Evolutionary conservation across 2,329 filamentous ascomycete species (phyloP).

Genomic region (Xylaria sp.): DNA sequence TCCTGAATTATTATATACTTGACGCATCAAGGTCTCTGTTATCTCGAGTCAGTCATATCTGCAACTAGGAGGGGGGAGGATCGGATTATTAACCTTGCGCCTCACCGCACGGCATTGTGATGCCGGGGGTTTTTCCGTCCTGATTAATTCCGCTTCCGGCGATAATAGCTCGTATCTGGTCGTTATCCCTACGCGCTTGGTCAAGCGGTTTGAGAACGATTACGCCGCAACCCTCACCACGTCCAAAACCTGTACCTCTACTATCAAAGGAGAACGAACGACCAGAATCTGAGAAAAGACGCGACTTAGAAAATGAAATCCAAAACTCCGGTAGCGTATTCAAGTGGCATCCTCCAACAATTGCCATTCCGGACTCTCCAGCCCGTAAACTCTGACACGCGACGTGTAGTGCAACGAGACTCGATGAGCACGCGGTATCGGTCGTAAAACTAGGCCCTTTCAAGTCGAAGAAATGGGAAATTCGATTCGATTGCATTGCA

Average conservation of each 20-base stretch:
- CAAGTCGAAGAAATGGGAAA: conserved; percentile 62
- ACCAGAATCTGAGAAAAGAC: conserved; percentile 57
- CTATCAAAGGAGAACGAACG: conserved; percentile 58
- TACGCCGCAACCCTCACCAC: conserved; percentile 63
- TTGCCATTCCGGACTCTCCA: conserved; percentile 52
- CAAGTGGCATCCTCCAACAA: conserved; percentile 55
- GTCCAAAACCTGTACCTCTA: conserved; percentile 62
- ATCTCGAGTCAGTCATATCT: conserved; percentile 23
- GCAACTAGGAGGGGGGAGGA: background rate
- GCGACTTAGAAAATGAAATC: conserved; percentile 52
- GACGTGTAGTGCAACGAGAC: conserved; percentile 55
- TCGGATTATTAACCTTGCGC: conserved; percentile 49
- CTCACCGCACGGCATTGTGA: conserved; percentile 59
- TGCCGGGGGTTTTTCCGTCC: conserved; percentile 61
- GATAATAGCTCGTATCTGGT: conserved; percentile 59
- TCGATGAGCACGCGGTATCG: conserved; percentile 59
- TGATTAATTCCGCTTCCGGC: conserved; percentile 57
- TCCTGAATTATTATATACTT: conserved; percentile 49
- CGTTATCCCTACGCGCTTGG: conserved; percentile 59
- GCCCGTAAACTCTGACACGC: conserved; percentile 55
- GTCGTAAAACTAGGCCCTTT: conserved; percentile 58
- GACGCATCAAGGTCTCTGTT: conserved; percentile 49
- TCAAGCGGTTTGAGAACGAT: conserved; percentile 63
- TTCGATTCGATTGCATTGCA: conserved; percentile 59
- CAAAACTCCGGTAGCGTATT: conserved; percentile 55